Evolutionary conservation across 371 early-diverging fungal genomes (phyloP), one percentile per base, ranked within the genome.

Genomic region (Mortierella sp.): DNA sequence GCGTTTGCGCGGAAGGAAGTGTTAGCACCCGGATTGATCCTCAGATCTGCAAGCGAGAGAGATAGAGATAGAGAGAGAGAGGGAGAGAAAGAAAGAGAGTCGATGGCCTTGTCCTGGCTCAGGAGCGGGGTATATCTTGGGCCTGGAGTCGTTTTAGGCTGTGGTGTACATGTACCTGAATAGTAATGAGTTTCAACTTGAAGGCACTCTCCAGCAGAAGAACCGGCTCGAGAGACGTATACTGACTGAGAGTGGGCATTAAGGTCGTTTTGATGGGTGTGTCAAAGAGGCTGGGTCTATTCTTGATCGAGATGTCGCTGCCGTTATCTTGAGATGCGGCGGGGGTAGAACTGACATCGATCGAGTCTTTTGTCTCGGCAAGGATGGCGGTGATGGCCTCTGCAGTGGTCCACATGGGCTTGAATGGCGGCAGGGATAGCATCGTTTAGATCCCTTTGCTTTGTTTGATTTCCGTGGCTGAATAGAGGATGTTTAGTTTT

Each of bases 201-300:
- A 75, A 75, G 3, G 75, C 68, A 1, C 55, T 62, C n/a, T 75
- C 75, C 28, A 75, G 42, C n/a, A 75, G 50, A 0, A 60, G 17
- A 4, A 42, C 52, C 15, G 28, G 48, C 26, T 75, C 69, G 19
- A 73, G 61, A 4, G 32, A 19, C 3, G 21, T 63, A 47, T 63
- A 62, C 32, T 51, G 51, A 7, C 55, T 52, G 42, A 75, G 50
- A 21, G 44, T 48, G 12, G 69, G 56, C 3, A 64, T 56, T 0
- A 75, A 37, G 11, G 24, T 56, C 0, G 56, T 26, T 0, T 60
- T 47, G 64, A 75, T 68, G 11, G 55, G 41, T 2, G 24, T 51
- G 44, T 75, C 75, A 7, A 72, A 44, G 8, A n/a, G 46, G 42
- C 23, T 54, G 21, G 41, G 11, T 14, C 37, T 58, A 23, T 49